Base-by-base conservation (phyloP, 192 early-diverging fungal species). In the Coemansia sp. region DNA sequence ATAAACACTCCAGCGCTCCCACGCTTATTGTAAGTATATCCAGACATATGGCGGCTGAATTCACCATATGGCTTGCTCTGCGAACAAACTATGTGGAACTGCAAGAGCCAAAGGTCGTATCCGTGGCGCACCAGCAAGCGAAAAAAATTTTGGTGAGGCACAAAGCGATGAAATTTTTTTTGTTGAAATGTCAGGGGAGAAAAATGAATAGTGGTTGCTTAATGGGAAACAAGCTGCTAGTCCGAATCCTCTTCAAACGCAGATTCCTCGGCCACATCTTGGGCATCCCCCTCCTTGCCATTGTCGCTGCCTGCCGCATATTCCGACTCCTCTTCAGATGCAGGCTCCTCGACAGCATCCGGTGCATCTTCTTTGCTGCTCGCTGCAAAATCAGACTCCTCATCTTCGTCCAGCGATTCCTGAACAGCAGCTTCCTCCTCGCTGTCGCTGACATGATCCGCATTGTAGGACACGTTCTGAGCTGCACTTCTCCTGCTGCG, bases 361-460 rank as follows among this genome's bases (percentile, higher is more conserved):
- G 21, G 57, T 15, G 44, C 58, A 9, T 40, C 62, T 40, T 58
- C 67, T 10, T 40, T 32, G 17, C 58, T 58, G 1, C 51, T 57
- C 15, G 58, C 67, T 1, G 39, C 51, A 15, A 31, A 40, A 9
- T 51, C 41, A 14, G 42, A 46, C n/a, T 11, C 40, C 7, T n/a
- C 44, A 28, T 38, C 40, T 1, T 51, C 34, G 16, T 51, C 53
- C 2, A 9, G 42, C n/a, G 20, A 18, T 3, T 48, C 56, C 2
- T 51, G 30, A 34, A 12, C 34, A 2, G 55, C 46, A 20, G 23
- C 53, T 14, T 54, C 56, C 18, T 48, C 57, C 5, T 64, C 70
- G 14, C 62, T 65, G 39, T 73, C 71, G 52, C 59, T 62, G 2
- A 60, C 26, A 28, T 66, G 46, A 11, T 71, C 70, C 6, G 55